phyloP scores from a whole-genome alignment of 768 basidiomycete species.

The Russula brevipes region DNA sequence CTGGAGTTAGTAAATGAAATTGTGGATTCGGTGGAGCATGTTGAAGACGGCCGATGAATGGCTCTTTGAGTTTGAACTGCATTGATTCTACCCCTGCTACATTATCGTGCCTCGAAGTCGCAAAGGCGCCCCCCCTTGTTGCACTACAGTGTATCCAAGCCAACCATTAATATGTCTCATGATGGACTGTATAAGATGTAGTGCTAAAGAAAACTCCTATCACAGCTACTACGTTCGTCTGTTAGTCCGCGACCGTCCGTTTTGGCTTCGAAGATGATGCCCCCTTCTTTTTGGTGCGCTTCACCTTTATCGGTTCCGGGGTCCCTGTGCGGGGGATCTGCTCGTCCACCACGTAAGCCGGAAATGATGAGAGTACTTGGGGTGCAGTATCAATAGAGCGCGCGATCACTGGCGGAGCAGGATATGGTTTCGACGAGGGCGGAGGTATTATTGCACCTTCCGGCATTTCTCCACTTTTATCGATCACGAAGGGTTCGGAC shows the following conservation, averaged over 20 bases:
- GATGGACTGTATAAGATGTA: slow-evolving; percentile 18
- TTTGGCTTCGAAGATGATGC: slow-evolving; percentile 61
- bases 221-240: slow-evolving; percentile 17
- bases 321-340: slow-evolving; percentile 48
- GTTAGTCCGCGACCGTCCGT: slow-evolving; percentile 39
- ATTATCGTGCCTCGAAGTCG: slow-evolving; percentile 18
- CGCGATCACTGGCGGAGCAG: slow-evolving; percentile 27
- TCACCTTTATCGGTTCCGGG: slow-evolving; percentile 71
- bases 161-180: slow-evolving; percentile 16
- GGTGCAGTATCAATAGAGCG: slow-evolving; percentile 3
- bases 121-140: not conserved
- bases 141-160: slow-evolving; percentile 18
- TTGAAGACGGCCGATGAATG: slow-evolving; percentile 64
- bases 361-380: slow-evolving; percentile 39
- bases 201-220: slow-evolving; percentile 8
- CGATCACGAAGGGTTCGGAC: slow-evolving; percentile 19
- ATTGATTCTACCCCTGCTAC: slow-evolving; percentile 8
- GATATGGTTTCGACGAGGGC: slow-evolving; percentile 19
- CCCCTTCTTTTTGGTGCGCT: slow-evolving; percentile 61
- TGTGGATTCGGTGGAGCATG: slow-evolving; percentile 87
- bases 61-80: not conserved
- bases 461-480: slow-evolving; percentile 25
- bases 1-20: slow-evolving; percentile 91
- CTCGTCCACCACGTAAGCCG: slow-evolving; percentile 51
- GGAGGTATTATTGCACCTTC: slow-evolving; percentile 17